phyloP scores from a whole-genome alignment of 768 basidiomycete species.

The Austroboletus eburneus region DNA sequence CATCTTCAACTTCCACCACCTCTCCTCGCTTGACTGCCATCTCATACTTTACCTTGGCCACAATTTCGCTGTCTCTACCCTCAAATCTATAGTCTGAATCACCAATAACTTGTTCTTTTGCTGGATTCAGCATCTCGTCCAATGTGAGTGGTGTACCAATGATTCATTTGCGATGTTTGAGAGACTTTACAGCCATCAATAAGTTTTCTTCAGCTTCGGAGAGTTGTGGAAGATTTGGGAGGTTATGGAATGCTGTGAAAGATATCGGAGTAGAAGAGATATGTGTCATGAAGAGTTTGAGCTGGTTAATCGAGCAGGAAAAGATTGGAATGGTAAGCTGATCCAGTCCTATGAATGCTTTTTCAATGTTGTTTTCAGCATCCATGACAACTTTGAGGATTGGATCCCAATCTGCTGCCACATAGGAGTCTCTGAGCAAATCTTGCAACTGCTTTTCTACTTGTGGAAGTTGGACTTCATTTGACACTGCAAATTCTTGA shows the following conservation, averaged over 20 bases:
- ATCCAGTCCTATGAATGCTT: not conserved
- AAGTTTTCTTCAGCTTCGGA: not conserved
- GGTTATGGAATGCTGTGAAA: not conserved
- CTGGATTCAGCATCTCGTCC: slow-evolving; percentile 1
- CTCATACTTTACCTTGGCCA: slow-evolving; percentile 1
- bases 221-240: not conserved
- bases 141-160: slow-evolving; percentile 1
- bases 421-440: not conserved
- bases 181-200: not conserved
- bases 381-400: not conserved
- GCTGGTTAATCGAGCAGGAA: not conserved
- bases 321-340: not conserved
- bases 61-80: slow-evolving; percentile 1
- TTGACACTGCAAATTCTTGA: not conserved
- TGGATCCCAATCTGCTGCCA: not conserved
- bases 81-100: not conserved
- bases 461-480: not conserved
- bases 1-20: not conserved
- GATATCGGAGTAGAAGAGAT: not conserved
- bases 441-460: not conserved
- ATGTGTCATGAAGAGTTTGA: not conserved
- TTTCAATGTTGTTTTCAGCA: not conserved
- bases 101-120: not conserved
- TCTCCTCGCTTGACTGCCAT: not conserved
- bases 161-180: not conserved